phyloP scores from a whole-genome alignment of 306 rosid genomes.

The Fagus sylvatica region DNA sequence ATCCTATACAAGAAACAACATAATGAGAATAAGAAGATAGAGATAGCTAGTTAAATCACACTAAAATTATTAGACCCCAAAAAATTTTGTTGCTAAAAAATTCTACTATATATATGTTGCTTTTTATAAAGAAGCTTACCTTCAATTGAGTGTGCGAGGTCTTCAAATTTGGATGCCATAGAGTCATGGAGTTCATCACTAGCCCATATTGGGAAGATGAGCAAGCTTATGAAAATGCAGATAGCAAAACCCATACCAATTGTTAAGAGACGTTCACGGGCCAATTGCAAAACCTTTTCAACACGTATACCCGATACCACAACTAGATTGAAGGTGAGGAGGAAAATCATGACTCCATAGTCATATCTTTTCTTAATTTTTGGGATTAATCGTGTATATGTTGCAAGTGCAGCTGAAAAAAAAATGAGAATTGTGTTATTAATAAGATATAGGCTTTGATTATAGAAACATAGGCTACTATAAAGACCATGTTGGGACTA shows the following conservation, averaged over 20 bases:
- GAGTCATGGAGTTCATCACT: constrained; percentile 88
- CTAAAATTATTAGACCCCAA: too few relatives aligned
- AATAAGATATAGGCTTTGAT: too few relatives aligned
- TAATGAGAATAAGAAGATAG: too few relatives aligned
- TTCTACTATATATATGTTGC: too few relatives aligned
- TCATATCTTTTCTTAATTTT: constrained; percentile 78
- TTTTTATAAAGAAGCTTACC: constrained; percentile 29
- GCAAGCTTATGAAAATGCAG: constrained; percentile 57
- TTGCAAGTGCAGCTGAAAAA: constrained; percentile 62
- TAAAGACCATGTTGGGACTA: too few relatives aligned
- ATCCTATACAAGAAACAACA: constrained; percentile 37
- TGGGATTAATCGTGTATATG: constrained; percentile 56
- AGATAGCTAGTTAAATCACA: too few relatives aligned
- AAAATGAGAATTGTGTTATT: not conserved
- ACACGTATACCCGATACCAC: constrained; percentile 70
- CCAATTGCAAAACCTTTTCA: constrained; percentile 51
- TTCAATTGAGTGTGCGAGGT: constrained; percentile 64
- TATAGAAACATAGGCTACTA: too few relatives aligned
- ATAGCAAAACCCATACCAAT: constrained; percentile 67
- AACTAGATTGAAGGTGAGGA: constrained; percentile 75
- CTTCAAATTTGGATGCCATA: constrained; percentile 41
- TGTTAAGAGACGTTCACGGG: constrained; percentile 62
- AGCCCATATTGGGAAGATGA: constrained; percentile 78
- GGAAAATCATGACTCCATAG: constrained; percentile 69
- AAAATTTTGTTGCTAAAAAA: too few relatives aligned